Evolutionary conservation across 441 rosid genomes (phyloP).

Genomic region (Populus hybrid): DNA sequence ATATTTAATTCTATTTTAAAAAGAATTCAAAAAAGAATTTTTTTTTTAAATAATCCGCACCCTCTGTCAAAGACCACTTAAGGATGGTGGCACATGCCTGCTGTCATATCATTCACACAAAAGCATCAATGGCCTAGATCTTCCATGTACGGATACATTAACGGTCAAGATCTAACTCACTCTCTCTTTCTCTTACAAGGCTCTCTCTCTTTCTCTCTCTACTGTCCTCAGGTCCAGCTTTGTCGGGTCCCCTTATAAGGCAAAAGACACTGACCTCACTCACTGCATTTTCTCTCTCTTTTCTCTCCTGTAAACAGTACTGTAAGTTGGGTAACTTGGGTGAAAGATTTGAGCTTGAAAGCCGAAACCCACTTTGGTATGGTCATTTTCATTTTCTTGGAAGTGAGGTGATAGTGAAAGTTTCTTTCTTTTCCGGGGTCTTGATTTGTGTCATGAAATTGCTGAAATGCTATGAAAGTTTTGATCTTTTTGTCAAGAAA

Average conservation of each 20-base stretch:
- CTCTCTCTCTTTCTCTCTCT: slow-evolving; percentile 22
- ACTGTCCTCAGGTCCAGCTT: slow-evolving; percentile 35
- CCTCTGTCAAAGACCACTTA: slow-evolving; percentile 39
- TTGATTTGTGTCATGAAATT: background rate
- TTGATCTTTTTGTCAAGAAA: background rate
- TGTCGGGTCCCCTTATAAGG: slow-evolving; percentile 36
- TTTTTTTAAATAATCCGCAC: slow-evolving; percentile 35
- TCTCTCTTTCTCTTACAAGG: no score
- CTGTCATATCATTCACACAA: slow-evolving; percentile 36
- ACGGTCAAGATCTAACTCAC: slow-evolving; percentile 31
- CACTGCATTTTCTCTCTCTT: background rate
- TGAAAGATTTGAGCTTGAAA: slow-evolving; percentile 1
- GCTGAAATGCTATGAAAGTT: slow-evolving; percentile 1
- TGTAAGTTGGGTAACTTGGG: background rate
- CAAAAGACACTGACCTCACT: background rate
- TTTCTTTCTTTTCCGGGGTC: background rate
- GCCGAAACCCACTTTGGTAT: background rate
- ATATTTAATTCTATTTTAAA: background rate
- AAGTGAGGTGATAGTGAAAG: background rate
- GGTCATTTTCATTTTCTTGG: background rate
- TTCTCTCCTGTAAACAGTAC: background rate
- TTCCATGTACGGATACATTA: slow-evolving; percentile 29
- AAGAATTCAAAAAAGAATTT: no score
- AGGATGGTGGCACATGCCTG: slow-evolving; percentile 52
- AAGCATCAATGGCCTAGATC: slow-evolving; percentile 23